Base-by-base conservation (phyloP, 306 rosid species). In the Delonix regia region DNA sequence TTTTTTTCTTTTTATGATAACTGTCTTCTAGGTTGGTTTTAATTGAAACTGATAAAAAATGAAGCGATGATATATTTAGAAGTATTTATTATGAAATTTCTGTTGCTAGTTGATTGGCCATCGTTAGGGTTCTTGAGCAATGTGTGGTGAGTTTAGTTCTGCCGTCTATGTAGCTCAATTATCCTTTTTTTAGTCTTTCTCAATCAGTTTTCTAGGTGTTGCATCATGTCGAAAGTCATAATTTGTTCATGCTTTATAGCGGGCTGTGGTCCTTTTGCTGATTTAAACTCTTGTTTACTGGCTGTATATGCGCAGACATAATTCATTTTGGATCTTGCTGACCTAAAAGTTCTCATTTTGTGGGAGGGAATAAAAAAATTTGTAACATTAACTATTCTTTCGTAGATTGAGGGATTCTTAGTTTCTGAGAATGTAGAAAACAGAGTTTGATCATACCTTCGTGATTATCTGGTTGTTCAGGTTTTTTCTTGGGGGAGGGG, bases 71-170 rank as follows among this genome's bases (percentile, higher is more conserved):
- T 47, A 28, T 8, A 69, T 47, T 27, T 47, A 47, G 44, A 27
- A 16, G 22, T 9, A 9, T 69, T 47, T 25, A 16, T 67, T 25
- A 3, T 47, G 27, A 69, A 4, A 18, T 48, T 69, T 45, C 27
- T 48, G 18, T 9, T 48, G 27, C 44, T 34, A 28, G 16, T 12
- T 42, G 7, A 57, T 27, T 6, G 28, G 13, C 33, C 52, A 42
- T 59, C 24, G 19, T 74, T 74, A 74, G 69, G 42, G 45, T 74
- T 74, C 33, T 74, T 18, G n/a, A 18, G 53, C 77, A 73, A 41
- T 57, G 44, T 30, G 36, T 1, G 2, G 76, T 41, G 45, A 48
- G 30, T 16, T 45, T 8, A 19, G 59, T 47, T 68, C 19, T 18
- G 5, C 9, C 4, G 38, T 71, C 64, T 41, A 53, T 53, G 60